Conservation (phyloP, 257 asterid genomes). For the Ilex aquifolium region DNA sequence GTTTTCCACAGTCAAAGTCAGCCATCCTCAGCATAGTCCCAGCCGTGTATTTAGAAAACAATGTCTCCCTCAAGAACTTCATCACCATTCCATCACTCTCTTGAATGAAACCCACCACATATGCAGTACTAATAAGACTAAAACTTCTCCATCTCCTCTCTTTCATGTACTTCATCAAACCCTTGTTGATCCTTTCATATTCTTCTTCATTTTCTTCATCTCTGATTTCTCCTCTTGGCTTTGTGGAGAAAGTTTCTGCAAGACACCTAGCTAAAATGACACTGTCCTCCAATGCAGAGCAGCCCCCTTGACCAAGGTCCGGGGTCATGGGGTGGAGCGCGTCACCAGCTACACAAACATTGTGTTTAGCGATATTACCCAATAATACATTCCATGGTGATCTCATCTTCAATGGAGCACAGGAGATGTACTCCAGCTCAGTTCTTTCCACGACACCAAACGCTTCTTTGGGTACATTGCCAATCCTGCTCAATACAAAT, state of each 20-base stretch:
- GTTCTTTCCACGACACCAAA: slow-evolving; percentile 42
- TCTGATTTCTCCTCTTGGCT: neutral
- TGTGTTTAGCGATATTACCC: slow-evolving; percentile 37
- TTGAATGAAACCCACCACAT: slow-evolving; percentile 53
- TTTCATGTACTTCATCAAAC: slow-evolving; percentile 39
- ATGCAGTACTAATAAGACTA: slow-evolving; percentile 44
- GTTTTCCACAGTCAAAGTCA: slow-evolving; percentile 43
- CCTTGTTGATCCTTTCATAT: slow-evolving; percentile 19
- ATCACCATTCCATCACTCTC: slow-evolving; percentile 40
- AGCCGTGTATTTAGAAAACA: slow-evolving; percentile 27
- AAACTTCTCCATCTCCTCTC: slow-evolving; percentile 75
- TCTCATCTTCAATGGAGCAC: slow-evolving; percentile 42
- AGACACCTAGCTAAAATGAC: slow-evolving; percentile 60
- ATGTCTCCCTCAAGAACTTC: slow-evolving; percentile 38
- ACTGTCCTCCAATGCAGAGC: slow-evolving; percentile 66
- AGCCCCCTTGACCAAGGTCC: slow-evolving; percentile 78
- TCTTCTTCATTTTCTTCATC: slow-evolving; percentile 12
- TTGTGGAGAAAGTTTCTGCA: slow-evolving; percentile 25
- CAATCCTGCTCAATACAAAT: slow-evolving; percentile 40
- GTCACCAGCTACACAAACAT: slow-evolving; percentile 62
- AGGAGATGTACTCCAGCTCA: slow-evolving; percentile 32
- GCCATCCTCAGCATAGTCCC: slow-evolving; percentile 26
- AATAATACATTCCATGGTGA: slow-evolving; percentile 54
- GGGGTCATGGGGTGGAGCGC: slow-evolving; percentile 91
- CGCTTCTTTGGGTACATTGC: slow-evolving; percentile 24